A percentile compares a stretch with the other conserved stretches of the same genome.
These are phyloP conservation scores for Hansenula sp. DNA, from an alignment of 1,139 yeast genomes.

Conservation along the genomic window DNA sequence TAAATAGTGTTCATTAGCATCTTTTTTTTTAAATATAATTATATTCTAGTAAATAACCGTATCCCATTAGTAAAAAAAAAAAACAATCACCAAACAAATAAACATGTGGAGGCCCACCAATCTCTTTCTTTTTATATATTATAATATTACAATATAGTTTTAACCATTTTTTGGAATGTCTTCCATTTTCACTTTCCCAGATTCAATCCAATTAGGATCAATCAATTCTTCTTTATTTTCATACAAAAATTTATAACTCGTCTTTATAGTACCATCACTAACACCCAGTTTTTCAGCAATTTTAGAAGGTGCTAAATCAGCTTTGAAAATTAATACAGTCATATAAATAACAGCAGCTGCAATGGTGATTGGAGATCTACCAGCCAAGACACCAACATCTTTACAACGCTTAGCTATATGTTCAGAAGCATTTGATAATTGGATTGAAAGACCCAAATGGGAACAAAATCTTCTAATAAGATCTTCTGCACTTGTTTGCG, in stretches of 20 bases:
- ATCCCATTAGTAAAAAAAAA: too few species aligned
- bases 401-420: conserved; percentile 85
- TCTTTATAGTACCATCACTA: conserved; percentile 94
- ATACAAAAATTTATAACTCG: conserved; percentile 79
- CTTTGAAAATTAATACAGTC: conserved; percentile 81
- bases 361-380: conserved; percentile 94
- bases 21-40: not conserved
- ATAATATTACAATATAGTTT: not conserved
- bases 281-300: conserved; percentile 97
- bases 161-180: conserved; percentile 44
- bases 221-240: conserved; percentile 69
- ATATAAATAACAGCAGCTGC: conserved; percentile 97
- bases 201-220: conserved; percentile 76
- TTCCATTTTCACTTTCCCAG: conserved; percentile 62
- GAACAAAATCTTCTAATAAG: conserved; percentile 95
- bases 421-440: conserved; percentile 90
- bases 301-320: conserved; percentile 61
- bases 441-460: conserved; percentile 81
- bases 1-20: not conserved
- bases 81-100: too few species aligned
- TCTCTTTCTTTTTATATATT: not conserved
- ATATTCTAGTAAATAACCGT: too few species aligned
- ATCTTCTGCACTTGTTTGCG: conserved; percentile 92
- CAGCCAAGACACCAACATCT: conserved; percentile 91
- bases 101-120: too few species aligned